Base-by-base conservation (phyloP, 306 rosid genomes). In the Lotus japonicus region DNA sequence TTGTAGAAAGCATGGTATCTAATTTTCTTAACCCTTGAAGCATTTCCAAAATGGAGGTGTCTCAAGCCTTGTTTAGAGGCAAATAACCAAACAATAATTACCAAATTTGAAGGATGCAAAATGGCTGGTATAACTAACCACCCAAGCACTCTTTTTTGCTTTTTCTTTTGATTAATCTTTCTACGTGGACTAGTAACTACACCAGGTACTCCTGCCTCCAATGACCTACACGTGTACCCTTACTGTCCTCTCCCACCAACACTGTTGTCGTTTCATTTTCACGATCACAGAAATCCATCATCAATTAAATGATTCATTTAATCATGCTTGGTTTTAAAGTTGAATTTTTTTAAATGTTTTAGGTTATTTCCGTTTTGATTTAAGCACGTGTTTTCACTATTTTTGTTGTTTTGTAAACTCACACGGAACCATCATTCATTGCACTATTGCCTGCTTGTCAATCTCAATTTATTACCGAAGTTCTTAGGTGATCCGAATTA, bases 41-140 rank as follows among this genome's bases (percentile, higher is more conserved):
- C 15, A 59, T 38, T 66, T 38, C 68, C 31, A 4, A 66, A 66
- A 4, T 11, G 2, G 67, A 9, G 11, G 58, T 71, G 61, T 43
- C 49, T 67, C 5, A 26, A 38, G 33, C 1, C 16, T 9, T 18
- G 38, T 66, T 61, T 65, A 55, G n/a, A 61, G 14, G 31, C 57
- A 61, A 11, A 48, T 13, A 39, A 48, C 73, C 81, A 28, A 72
- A 67, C 55, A 66, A 62, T 5, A 7, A 18, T 70, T 72, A 60
- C 79, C 43, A 19, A 18, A 4, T 5, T 45, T 7, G n/a, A 67
- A 58, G 54, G 65, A 48, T 28, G 73, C 79, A 54, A 61, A 58
- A 6, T 76, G 12, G 78, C 69, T 13, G 81, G 78, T 76, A 55
- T 61, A 71, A 61, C 79, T 61, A 71, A 61, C 79, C 1, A 71